phyloP scores from a whole-genome alignment of 208 protist species.

The Leishmania lainsoni region DNA sequence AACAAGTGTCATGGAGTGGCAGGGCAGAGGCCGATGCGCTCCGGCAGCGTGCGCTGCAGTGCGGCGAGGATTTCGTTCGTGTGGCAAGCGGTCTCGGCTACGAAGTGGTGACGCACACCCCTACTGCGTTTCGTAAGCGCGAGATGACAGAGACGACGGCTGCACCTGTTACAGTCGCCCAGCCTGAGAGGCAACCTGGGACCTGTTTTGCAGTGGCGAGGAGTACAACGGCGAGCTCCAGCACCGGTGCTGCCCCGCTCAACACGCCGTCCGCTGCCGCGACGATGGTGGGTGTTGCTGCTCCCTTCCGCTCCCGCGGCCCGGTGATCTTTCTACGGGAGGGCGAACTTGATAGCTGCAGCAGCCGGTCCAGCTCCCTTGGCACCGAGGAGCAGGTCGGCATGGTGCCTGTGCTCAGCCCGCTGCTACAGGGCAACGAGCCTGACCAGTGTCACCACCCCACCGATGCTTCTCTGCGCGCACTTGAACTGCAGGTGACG shows the following conservation, averaged over 20 bases:
- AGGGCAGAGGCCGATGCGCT: constrained; percentile 38
- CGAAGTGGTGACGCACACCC: constrained; percentile 44
- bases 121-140: constrained; percentile 18
- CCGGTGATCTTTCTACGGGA: not conserved
- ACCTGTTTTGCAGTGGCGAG: not conserved
- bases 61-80: constrained; percentile 36
- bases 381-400: constrained; percentile 34
- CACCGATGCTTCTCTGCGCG: not conserved
- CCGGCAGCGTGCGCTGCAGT: constrained; percentile 44
- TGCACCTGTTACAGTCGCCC: not conserved
- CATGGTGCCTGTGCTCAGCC: constrained; percentile 29
- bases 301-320: not conserved
- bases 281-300: not conserved
- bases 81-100: constrained; percentile 51
- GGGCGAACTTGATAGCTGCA: constrained; percentile 17
- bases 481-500: constrained; percentile 4
- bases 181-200: not conserved
- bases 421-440: constrained; percentile 14
- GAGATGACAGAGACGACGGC: not conserved
- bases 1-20: constrained; percentile 15
- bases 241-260: not conserved
- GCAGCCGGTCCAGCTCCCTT: constrained; percentile 27
- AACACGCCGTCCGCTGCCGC: not conserved
- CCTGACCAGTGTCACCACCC: not conserved
- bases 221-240: not conserved